Evolutionary conservation across 192 early-diverging fungal species (phyloP), one percentile per base, ranked within the genome.

Genomic region (Entomortierella beljakovae): DNA sequence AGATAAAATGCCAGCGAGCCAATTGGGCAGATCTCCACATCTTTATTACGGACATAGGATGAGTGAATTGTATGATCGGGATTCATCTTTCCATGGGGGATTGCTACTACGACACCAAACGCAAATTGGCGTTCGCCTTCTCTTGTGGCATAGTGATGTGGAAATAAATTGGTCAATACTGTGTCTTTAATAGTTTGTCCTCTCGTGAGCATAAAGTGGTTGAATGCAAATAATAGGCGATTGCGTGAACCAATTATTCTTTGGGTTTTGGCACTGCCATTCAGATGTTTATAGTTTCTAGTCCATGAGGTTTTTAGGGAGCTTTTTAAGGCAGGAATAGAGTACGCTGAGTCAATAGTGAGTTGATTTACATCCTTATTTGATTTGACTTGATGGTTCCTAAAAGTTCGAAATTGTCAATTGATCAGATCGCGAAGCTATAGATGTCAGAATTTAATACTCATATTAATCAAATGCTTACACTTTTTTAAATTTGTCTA

Each of bases 11-110:
- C 65, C 1, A 67, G 37, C 2, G 35, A 57, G 3, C 65, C 55
- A 0, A 67, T 43, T 18, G 65, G 65, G 20, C 65, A 56, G n/a
- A 67, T 49, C 42, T 67, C 65, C 2, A 57, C 65, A 28, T 67
- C 65, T 9, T 50, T 57, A 23, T 67, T 67, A 22, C 65, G 40
- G 2, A 67, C 42, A 34, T 20, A 23, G 0, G 22, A 15, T 10
- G 20, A 57, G 13, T 57, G 23, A 4, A 52, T 2, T 2, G 50
- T 32, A 33, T 64, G 5, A 32, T 52, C 49, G 2, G 20, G 15
- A 18, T 51, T 51, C 35, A 31, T 67, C 38, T 67, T 67, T 1
- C 65, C 55, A 20, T 32, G 40, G 8, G 35, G 28, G 11, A 57
- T 57, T 16, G 40, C 18, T 0, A 67, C 6, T 18, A 43, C 64